Evolutionary conservation across 768 basidiomycete genomes (phyloP).

Genomic region (Lentinula raphanica): DNA sequence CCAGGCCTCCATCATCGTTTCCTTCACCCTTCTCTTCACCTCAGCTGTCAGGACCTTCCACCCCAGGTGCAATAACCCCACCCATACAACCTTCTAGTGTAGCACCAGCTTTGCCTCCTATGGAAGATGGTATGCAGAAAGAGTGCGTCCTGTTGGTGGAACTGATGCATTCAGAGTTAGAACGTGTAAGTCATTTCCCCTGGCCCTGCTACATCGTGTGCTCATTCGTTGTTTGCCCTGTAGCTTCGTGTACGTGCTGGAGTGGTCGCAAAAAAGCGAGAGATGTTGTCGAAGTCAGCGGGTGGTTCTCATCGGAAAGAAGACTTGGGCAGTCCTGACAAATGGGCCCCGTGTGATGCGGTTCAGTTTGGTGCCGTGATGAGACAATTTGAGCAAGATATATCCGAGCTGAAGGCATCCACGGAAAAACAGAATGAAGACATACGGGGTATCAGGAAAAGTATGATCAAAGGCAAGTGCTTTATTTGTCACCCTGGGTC

Average conservation of each 20-base stretch:
- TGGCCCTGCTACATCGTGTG: background rate
- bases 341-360: constrained; percentile 54
- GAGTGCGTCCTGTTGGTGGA: constrained; percentile 51
- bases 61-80: constrained; percentile 6
- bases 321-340: constrained; percentile 42
- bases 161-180: constrained; percentile 47
- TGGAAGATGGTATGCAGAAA: constrained; percentile 63
- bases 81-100: background rate
- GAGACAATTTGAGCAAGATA: constrained; percentile 44
- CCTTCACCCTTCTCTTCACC: constrained; percentile 7
- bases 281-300: constrained; percentile 26
- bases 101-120: constrained; percentile 13
- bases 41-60: background rate
- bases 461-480: constrained; percentile 59
- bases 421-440: constrained; percentile 33
- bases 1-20: constrained; percentile 1
- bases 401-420: constrained; percentile 41
- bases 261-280: constrained; percentile 28
- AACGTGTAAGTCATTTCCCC: constrained; percentile 42
- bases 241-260: constrained; percentile 44
- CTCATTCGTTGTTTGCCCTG: background rate
- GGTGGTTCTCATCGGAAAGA: constrained; percentile 34
- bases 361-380: constrained; percentile 46
- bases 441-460: constrained; percentile 56
- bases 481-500: constrained; percentile 23